Base-by-base conservation (phyloP, 2,329 filamentous ascomycete genomes). In the Phaeosphaeriaceae sp. region DNA sequence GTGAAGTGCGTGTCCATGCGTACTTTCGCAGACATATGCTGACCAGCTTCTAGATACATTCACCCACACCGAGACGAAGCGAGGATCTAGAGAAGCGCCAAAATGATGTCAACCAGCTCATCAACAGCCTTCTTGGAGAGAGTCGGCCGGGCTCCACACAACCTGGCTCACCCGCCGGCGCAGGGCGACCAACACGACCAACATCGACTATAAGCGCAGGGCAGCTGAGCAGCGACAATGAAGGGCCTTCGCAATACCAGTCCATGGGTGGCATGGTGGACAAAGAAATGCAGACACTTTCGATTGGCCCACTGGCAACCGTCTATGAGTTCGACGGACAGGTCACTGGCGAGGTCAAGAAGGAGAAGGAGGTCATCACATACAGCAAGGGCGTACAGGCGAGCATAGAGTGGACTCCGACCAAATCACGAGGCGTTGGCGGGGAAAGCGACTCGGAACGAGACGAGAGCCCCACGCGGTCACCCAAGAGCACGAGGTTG, bases 351-450 rank as follows among this genome's bases (percentile, higher is more conserved):
- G 90, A 89, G 22, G 88, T 90, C 32, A 87, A 83, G 53, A 87
- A 84, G 32, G 81, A 81, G 65, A 70, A 67, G 52, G 95, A 99
- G 78, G 84, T 97, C 59, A 93, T 97, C 73, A 97, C 93, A 54
- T 99, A 99, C 83, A 98, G 92, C 84, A 98, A 97, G 81, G 94
- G 89, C 56, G 93, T 98, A 22, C 96, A 99, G 79, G 97, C 95
- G 17, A 88, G 90, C 22, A 91, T 93, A 70, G 88, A 90, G 63
- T 91, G 91, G 88, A 82, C 84, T 19, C 79, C 80, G 7, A 82
- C 83, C 5, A 81, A 83, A 56, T 81, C 85, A 26, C 81, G 84
- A 32, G 82, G 84, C 30, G 80, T 84, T 0, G 83, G 84, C 13
- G 23, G 47, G 52, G 84, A 83, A 3, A 82, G 84, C 49, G 79